Conservation (phyloP, 2,329 filamentous ascomycete genomes). For the Aulographum hederae region DNA sequence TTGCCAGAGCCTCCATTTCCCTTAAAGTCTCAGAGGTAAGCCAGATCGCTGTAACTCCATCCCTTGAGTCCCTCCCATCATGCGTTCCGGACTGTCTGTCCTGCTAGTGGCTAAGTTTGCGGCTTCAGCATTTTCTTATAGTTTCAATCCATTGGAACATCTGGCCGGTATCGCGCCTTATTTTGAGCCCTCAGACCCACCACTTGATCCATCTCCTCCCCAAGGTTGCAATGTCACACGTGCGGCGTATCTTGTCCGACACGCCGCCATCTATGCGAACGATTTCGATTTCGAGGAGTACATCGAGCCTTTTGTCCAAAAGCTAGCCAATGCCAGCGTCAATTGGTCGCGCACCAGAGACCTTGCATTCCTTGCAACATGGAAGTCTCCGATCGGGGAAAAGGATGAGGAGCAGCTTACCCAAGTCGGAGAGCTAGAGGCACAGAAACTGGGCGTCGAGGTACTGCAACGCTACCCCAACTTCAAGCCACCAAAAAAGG, state of each 20-base stretch:
- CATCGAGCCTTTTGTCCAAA: slow-evolving; percentile 32
- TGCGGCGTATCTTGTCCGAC: slow-evolving; percentile 29
- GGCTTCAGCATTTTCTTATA: slow-evolving; percentile 11
- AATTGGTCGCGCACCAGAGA: slow-evolving; percentile 38
- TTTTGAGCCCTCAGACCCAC: slow-evolving; percentile 28
- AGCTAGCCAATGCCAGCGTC: slow-evolving; percentile 39
- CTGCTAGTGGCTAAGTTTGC: neutral
- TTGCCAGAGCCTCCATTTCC: no score
- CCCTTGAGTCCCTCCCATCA: no score
- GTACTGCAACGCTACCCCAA: slow-evolving; percentile 39
- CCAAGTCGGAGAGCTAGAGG: slow-evolving; percentile 40
- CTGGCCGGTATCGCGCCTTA: slow-evolving; percentile 31
- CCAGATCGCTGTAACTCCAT: no score
- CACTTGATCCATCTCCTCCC: slow-evolving; percentile 26
- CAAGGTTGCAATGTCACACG: slow-evolving; percentile 32
- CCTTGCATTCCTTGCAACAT: slow-evolving; percentile 37
- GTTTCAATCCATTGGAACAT: slow-evolving; percentile 29
- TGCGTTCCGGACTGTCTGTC: neutral
- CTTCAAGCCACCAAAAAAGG: slow-evolving; percentile 31
- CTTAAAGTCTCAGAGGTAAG: no score
- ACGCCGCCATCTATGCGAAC: slow-evolving; percentile 33
- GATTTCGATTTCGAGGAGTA: slow-evolving; percentile 33
- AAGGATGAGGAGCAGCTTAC: slow-evolving; percentile 42
- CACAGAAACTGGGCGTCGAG: slow-evolving; percentile 38
- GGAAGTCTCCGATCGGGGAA: slow-evolving; percentile 37